Conservation (phyloP, 192 early-diverging fungal species). For the Lobosporangium transversale region DNA sequence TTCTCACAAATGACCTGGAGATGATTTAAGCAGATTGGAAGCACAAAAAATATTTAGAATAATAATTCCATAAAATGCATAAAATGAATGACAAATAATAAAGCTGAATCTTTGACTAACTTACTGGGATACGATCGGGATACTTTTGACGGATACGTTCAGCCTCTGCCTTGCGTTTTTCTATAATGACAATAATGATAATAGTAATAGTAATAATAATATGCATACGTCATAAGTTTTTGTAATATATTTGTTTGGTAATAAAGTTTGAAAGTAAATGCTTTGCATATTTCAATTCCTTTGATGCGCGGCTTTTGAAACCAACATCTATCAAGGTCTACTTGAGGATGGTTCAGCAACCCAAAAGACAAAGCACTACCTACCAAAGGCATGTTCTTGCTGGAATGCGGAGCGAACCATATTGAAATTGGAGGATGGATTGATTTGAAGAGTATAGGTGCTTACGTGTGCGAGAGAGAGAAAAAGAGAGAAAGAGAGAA, state of each 20-base stretch:
- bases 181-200: conserved; percentile 63
- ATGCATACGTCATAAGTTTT: too few relatives aligned
- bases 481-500: too few relatives aligned
- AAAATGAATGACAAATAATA: conserved; percentile 11
- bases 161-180: conserved; percentile 96
- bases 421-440: not conserved
- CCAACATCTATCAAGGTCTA: too few relatives aligned
- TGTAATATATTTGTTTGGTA: too few relatives aligned
- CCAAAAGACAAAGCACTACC: too few relatives aligned
- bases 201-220: too few relatives aligned
- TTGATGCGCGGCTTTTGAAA: too few relatives aligned
- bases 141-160: conserved; percentile 97
- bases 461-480: not conserved
- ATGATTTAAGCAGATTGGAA: not conserved
- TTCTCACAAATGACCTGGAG: conserved; percentile 87
- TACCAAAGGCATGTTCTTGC: conserved; percentile 96
- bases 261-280: too few relatives aligned
- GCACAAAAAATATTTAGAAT: not conserved
- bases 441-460: conserved; percentile 1
- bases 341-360: too few relatives aligned
- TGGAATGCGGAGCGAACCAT: conserved; percentile 92
- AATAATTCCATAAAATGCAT: not conserved
- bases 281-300: too few relatives aligned
- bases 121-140: conserved; percentile 86
- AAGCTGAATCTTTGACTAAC: conserved; percentile 8